These are phyloP conservation scores for Pythium aphanidermatum DNA, from an alignment of 352 stramenopile species.

Conservation along the genomic window DNA sequence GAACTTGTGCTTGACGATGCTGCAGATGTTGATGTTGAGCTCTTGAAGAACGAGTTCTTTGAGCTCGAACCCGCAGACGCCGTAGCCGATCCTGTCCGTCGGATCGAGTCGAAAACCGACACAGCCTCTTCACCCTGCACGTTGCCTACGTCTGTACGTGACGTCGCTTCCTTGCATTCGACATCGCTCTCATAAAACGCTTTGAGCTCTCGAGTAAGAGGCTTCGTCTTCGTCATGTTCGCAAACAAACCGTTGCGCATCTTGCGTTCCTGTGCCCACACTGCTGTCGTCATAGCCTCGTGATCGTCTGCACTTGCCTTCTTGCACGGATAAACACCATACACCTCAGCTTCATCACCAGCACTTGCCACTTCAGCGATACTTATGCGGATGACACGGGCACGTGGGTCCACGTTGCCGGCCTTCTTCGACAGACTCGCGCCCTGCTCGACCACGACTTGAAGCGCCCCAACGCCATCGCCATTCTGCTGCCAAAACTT, in stretches of 20 bases:
- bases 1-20: conserved; percentile 11
- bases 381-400: conserved; percentile 34
- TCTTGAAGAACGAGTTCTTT: conserved; percentile 25
- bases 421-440: neutral
- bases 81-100: conserved; percentile 2
- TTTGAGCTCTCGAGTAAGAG: conserved; percentile 34
- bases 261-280: conserved; percentile 58
- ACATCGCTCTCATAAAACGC: conserved; percentile 52
- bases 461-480: conserved; percentile 29
- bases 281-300: conserved; percentile 26
- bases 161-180: conserved; percentile 40
- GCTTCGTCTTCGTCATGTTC: conserved; percentile 27
- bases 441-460: conserved; percentile 34
- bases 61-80: conserved; percentile 2
- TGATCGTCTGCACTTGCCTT: conserved; percentile 4
- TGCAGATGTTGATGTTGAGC: conserved; percentile 5
- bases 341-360: conserved; percentile 28
- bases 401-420: conserved; percentile 28
- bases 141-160: conserved; percentile 41
- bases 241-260: conserved; percentile 52
- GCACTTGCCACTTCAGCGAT: conserved; percentile 1
- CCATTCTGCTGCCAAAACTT: conserved; percentile 31
- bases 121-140: conserved; percentile 58
- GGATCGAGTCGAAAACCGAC: conserved; percentile 55
- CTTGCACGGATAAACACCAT: conserved; percentile 42